Conservation (phyloP, 225 moss, liverwort and hornwort genomes). For the Polytrichum commune region DNA sequence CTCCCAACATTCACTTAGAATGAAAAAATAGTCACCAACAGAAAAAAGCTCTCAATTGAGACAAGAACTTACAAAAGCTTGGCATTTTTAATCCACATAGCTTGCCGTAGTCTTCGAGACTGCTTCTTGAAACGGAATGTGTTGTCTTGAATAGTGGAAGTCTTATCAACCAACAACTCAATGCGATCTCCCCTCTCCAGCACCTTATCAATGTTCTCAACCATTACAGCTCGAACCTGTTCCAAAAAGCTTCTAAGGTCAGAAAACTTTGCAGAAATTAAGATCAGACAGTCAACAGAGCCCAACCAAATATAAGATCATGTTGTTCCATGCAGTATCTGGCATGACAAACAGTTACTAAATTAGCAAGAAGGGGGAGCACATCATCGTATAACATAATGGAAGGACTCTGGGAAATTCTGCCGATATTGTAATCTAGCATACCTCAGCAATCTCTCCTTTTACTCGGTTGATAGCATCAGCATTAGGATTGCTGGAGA, state of each 20-base stretch:
- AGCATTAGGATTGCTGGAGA: constrained; percentile 82
- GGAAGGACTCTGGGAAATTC: too few species aligned
- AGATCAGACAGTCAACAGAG: too few species aligned
- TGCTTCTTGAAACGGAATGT: constrained; percentile 95
- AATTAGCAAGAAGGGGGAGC: too few species aligned
- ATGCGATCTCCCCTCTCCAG: constrained; percentile 97
- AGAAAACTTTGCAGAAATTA: too few species aligned
- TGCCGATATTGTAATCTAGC: background rate
- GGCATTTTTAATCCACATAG: constrained; percentile 94
- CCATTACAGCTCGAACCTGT: constrained; percentile 97
- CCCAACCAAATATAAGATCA: too few species aligned
- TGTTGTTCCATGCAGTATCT: too few species aligned
- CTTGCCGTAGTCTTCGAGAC: constrained; percentile 83
- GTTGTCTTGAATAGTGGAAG: constrained; percentile 89
- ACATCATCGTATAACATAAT: too few species aligned
- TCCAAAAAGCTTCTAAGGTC: background rate
- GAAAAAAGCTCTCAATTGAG: background rate
- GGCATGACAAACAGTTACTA: too few species aligned
- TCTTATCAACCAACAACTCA: constrained; percentile 95
- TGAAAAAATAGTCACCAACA: too few species aligned
- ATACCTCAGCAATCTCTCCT: constrained; percentile 94
- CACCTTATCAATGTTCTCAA: constrained; percentile 99
- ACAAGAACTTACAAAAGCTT: constrained; percentile 80
- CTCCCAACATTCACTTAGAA: background rate
- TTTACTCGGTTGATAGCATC: constrained; percentile 95